Conservation (phyloP, 345 rosid genomes). For the Eucalyptus cloeziana region DNA sequence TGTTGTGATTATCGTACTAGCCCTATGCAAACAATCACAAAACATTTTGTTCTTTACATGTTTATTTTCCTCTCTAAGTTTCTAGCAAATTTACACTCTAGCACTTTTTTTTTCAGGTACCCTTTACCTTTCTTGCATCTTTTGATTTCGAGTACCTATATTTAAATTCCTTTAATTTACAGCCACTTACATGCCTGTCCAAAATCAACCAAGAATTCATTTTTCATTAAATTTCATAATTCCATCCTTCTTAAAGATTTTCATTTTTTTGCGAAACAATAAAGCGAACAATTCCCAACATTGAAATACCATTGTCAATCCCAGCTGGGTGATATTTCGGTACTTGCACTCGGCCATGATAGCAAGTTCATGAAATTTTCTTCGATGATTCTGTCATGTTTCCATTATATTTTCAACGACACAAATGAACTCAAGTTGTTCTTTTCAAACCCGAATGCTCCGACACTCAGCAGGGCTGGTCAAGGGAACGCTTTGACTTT, state of each 20-base stretch:
- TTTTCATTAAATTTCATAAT: neutral
- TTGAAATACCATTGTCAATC: neutral
- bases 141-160: neutral
- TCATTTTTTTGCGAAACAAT: neutral
- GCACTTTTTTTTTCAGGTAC: fast-evolving
- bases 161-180: neutral
- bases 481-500: neutral
- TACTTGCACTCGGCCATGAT: neutral
- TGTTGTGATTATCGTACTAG: too few relatives aligned
- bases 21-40: neutral
- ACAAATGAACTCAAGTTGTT: neutral
- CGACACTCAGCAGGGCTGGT: neutral
- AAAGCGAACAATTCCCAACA: neutral
- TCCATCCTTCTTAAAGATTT: neutral
- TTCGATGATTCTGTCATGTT: neutral
- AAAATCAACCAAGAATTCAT: neutral
- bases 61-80: neutral
- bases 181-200: neutral
- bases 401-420: neutral
- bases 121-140: neutral
- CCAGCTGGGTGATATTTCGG: neutral
- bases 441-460: too few relatives aligned
- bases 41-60: neutral
- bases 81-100: neutral
- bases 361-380: neutral